Conservation (phyloP, 129 eudicot species). For the Flaveria robusta region DNA sequence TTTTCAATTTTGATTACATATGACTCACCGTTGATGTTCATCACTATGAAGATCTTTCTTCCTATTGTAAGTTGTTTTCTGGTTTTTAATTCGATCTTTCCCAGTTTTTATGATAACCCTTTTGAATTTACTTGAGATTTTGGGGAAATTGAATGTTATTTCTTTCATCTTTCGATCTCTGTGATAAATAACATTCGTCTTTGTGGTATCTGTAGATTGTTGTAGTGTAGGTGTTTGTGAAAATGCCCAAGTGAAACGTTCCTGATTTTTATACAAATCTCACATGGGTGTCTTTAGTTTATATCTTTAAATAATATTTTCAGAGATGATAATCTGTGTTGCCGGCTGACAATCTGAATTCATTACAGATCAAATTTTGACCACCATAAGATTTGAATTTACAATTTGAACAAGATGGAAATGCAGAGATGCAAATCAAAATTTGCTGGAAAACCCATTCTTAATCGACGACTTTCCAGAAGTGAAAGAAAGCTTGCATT, state of each 20-base stretch:
- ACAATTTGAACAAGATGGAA: constrained; percentile 54
- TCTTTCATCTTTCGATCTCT: neutral
- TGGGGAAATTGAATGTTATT: neutral
- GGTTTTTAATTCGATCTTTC: neutral
- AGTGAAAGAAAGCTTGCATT: constrained; percentile 80
- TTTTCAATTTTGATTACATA: neutral
- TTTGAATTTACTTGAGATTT: neutral
- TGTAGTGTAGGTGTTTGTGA: constrained; percentile 27
- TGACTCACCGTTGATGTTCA: neutral
- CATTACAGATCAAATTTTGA: constrained; percentile 18
- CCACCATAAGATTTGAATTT: constrained; percentile 15
- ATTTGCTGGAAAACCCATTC: constrained; percentile 17
- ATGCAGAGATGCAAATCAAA: constrained; percentile 46
- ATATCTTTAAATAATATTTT: constrained; percentile 18
- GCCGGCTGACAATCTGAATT: constrained; percentile 1
- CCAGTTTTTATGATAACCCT: neutral
- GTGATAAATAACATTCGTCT: neutral
- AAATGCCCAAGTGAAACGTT: constrained; percentile 22
- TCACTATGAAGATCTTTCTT: neutral
- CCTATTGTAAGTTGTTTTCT: constrained; percentile 4
- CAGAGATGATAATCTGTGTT: constrained; percentile 21
- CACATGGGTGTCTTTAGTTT: neutral
- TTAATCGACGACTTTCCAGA: constrained; percentile 40
- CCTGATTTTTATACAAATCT: constrained; percentile 41
- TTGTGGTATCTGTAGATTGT: neutral